Evolutionary conservation across 2,329 filamentous ascomycete genomes (phyloP).

Genomic region (Aspergillus terreus): DNA sequence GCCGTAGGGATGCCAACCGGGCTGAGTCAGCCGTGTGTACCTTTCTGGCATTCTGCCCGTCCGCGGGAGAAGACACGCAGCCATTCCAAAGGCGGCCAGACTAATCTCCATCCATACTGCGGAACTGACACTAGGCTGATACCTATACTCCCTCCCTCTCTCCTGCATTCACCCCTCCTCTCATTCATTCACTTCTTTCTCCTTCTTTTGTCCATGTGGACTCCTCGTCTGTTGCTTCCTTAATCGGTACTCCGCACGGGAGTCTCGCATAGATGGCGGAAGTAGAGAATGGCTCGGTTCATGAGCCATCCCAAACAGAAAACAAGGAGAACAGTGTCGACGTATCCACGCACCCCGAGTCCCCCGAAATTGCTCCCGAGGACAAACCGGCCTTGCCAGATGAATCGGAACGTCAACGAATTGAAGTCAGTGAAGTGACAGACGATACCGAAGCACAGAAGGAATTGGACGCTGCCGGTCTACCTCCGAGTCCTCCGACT

Average conservation of each 20-base stretch:
- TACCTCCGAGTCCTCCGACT: conserved; percentile 23
- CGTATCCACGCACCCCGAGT: conserved; percentile 22
- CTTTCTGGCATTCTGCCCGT: conserved; percentile 9
- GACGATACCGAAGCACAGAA: conserved; percentile 6
- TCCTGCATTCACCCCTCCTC: background rate
- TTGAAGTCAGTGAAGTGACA: conserved; percentile 19
- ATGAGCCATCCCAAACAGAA: conserved; percentile 29
- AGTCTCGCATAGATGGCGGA: conserved; percentile 42
- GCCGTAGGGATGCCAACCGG: conserved; percentile 14
- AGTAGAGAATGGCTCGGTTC: conserved; percentile 32
- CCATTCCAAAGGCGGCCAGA: conserved; percentile 10
- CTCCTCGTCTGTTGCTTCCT: conserved; percentile 20
- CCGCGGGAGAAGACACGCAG: conserved; percentile 30
- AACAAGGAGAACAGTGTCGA: conserved; percentile 27
- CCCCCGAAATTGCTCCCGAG: conserved; percentile 22
- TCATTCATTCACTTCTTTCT: conserved; percentile 15
- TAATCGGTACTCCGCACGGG: conserved; percentile 26
- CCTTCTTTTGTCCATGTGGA: conserved; percentile 26
- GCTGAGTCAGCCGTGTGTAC: background rate
- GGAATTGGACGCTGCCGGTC: conserved; percentile 13
- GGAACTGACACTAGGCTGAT: background rate
- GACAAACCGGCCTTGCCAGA: conserved; percentile 30
- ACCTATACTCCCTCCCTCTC: background rate
- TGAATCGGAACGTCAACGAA: conserved; percentile 27
- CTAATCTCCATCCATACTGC: background rate